Evolutionary conservation across 257 asterid genomes (phyloP).

Genomic region (Solanum chaucha): DNA sequence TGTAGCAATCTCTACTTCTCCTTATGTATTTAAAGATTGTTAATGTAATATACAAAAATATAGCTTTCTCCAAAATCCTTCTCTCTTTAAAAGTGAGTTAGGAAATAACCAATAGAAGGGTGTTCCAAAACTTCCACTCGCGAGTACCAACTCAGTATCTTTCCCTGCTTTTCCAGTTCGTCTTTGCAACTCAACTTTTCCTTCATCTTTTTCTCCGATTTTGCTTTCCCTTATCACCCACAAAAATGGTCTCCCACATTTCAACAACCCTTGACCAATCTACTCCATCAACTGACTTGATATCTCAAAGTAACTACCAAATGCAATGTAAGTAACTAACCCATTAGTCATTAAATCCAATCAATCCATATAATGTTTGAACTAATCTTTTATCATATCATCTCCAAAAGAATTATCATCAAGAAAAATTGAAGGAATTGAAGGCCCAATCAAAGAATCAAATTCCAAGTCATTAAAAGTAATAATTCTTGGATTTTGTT

Average conservation of each 20-base stretch:
- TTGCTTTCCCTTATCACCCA: too few relatives aligned
- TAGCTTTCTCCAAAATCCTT: not conserved
- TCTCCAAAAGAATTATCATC: not conserved
- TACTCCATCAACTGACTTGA: not conserved
- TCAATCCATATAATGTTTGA: conserved; percentile 1
- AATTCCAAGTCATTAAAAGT: not conserved
- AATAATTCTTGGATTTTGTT: not conserved
- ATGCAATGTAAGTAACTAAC: conserved; percentile 9
- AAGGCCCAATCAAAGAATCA: conserved; percentile 2
- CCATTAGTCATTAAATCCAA: not conserved
- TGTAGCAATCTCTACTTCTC: not conserved
- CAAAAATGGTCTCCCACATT: not conserved
- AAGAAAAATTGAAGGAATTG: not conserved
- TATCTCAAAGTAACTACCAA: not conserved
- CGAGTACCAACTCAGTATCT: conserved; percentile 13
- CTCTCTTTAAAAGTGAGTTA: not conserved
- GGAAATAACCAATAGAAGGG: not conserved
- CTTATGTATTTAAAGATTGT: not conserved
- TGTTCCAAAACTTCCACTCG: conserved; percentile 5
- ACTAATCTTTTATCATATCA: not conserved
- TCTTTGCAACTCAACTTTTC: conserved; percentile 6
- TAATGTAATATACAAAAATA: not conserved
- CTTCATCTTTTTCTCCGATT: not conserved
- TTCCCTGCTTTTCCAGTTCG: conserved; percentile 4
- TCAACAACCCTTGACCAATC: not conserved